Evolutionary conservation across 2,329 filamentous ascomycete species (phyloP), one percentile per base, ranked within the genome.

Genomic region (Pleurostoma richardsiae): DNA sequence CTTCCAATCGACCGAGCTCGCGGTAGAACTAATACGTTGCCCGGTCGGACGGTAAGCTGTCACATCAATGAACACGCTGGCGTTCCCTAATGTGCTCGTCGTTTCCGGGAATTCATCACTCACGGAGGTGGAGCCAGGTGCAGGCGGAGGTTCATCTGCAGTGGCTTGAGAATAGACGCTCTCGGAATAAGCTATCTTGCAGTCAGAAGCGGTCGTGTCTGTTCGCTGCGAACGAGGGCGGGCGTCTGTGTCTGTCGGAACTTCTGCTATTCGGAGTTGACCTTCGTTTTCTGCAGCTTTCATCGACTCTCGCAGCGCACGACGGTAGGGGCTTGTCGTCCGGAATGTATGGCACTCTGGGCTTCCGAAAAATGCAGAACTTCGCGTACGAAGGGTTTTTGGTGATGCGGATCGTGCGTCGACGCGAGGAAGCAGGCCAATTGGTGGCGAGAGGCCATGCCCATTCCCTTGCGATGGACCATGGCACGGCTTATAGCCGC

Each of bases 281-380:
- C 4, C 26, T 28, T 31, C 29, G 40, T 30, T 51, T 11, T 60
- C 57, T 6, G 67, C 55, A 11, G 64, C 63, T 6, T 65, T 63
- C 54, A 78, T 77, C 2, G 62, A 73, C 43, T 71, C 68, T 40
- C 67, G 70, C 30, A 83, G 55, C 3, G 72, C 74, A 29, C 72
- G 72, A 3, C 79, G 72, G 52, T 76, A 84, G 1, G 79, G 77
- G 45, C 78, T 83, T 29, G 70, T 64, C 1, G 76, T 75, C 29
- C 77, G 69, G 49, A 81, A 79, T 1, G 80, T 60, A 49, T 77
- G 72, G 11, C 69, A 70, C 2, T 68, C 62, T 3, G 74, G 72
- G 40, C 76, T 80, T 1, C 70, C 74, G 52, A 78, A 78, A 52
- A 79, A 76, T 0, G 69, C 71, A 2, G 74, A 76, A 48, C 67